Evolutionary conservation across 495 filamentous ascomycete genomes (phyloP), one percentile per base, ranked within the genome.

Genomic region (Neurospora tetraspora): DNA sequence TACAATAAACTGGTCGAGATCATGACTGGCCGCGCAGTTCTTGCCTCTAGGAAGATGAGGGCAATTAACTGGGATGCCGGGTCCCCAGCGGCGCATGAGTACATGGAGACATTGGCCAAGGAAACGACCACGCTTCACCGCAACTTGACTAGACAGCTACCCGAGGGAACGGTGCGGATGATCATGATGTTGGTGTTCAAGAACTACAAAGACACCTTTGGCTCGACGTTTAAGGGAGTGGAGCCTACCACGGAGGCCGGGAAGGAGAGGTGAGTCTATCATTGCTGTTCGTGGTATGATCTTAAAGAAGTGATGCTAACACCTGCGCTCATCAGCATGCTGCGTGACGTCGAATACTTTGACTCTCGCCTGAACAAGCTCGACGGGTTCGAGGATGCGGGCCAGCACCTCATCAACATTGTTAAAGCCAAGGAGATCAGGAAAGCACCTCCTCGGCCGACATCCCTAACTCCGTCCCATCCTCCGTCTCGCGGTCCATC

Each of bases 1-100:
- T 93, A 97, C 77, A 94, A 97, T 70, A 99, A 99, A 78, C 84
- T 99, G 0, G 92, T 97, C 18, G 94, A 97, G 72, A 98, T 99
- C 73, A 98, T 98, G 94, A 90, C 90, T 68, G 90, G 89, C 14
- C 89, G 96, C 1, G 92, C 92, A 8, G 81, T 87, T 2, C 82
- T 88, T 0, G 93, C 93, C 76, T 89, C 93, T 27, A 91, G 87
- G 72, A 87, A 88, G 20, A 89, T 99, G 84, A 92, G 89, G 78
- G 88, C 89, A 71, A 86, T 94, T 47, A 82, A 92, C 72, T 97
- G 93, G 91, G 91, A 94, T 73, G 78, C 76, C 37, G 70, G 75
- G 65, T 43, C 38, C 18, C 76, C 79, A 74, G 68, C 75, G 73
- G 75, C 83, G 6, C 94, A 89, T 75, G 80, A 90, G 23, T 97